phyloP scores from a whole-genome alignment of 2,329 filamentous ascomycete species.

The Drechmeria coniospora region DNA sequence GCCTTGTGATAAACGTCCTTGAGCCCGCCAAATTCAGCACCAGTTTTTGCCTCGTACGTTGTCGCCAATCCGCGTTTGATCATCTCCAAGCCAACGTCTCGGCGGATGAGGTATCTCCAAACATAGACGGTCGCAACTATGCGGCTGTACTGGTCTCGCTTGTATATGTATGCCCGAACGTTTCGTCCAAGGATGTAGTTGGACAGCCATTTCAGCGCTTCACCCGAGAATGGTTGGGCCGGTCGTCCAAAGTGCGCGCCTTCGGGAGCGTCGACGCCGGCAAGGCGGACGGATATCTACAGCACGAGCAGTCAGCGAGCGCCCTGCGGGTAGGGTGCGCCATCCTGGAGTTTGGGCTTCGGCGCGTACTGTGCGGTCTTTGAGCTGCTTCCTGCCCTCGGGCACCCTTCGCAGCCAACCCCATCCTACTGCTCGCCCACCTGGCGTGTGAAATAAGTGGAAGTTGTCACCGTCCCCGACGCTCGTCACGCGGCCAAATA shows the following conservation, averaged over 20 bases:
- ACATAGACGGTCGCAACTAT: conserved; percentile 77
- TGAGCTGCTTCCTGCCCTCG: conserved; percentile 49
- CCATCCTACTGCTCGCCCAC: conserved; percentile 78
- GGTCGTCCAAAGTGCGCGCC: conserved; percentile 80
- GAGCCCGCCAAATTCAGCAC: conserved; percentile 71
- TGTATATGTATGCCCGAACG: conserved; percentile 71
- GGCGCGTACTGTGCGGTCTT: conserved; percentile 55
- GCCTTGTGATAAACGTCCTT: conserved; percentile 49
- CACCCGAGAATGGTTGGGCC: conserved; percentile 67
- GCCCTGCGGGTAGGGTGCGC: neutral
- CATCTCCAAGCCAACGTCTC: conserved; percentile 84
- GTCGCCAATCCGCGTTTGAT: conserved; percentile 71
- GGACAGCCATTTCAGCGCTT: conserved; percentile 71
- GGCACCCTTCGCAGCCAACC: conserved; percentile 76
- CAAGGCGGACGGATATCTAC: conserved; percentile 75
- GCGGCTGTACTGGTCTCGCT: conserved; percentile 81
- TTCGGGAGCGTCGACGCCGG: conserved; percentile 88
- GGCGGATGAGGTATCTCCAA: conserved; percentile 49
- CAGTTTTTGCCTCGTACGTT: conserved; percentile 83
- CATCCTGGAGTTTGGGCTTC: neutral
- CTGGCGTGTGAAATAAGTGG: conserved; percentile 84
- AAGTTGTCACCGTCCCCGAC: conserved; percentile 97
- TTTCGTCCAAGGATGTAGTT: conserved; percentile 53
- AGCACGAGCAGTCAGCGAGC: conserved; percentile 6
- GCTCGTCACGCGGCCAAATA: conserved; percentile 78